Conservation (phyloP, 768 basidiomycete genomes). For the Serendipita sp. region DNA sequence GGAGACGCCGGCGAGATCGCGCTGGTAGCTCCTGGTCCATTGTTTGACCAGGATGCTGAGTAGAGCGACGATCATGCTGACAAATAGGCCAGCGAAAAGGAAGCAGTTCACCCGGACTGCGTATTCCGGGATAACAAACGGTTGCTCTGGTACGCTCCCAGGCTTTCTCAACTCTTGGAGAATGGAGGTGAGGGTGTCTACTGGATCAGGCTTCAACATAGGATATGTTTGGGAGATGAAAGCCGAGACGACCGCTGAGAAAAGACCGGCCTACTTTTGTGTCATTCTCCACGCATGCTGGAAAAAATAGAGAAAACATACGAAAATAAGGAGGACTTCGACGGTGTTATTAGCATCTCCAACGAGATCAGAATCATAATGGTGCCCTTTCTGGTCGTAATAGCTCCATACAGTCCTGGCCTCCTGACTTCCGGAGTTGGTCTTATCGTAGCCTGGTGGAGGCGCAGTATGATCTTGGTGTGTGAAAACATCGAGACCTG, state of each 20-base stretch:
- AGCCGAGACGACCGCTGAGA: slow-evolving; percentile 17
- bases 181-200: background rate
- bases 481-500: too few relatives aligned
- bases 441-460: background rate
- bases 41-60: slow-evolving; percentile 20
- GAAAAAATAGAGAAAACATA: background rate
- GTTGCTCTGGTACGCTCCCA: background rate
- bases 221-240: slow-evolving; percentile 16
- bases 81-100: slow-evolving; percentile 17
- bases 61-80: slow-evolving; percentile 16
- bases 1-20: slow-evolving; percentile 5
- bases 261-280: slow-evolving; percentile 16
- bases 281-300: background rate
- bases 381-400: background rate
- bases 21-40: slow-evolving; percentile 16
- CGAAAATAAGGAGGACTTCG: background rate
- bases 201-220: slow-evolving; percentile 12
- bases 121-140: background rate
- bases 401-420: background rate
- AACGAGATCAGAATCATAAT: background rate
- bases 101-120: slow-evolving; percentile 27
- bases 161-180: background rate
- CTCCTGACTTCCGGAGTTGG: background rate
- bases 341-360: background rate
- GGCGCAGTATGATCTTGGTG: background rate